Conservation (phyloP, 306 rosid genomes). For the Purshia tridentata region DNA sequence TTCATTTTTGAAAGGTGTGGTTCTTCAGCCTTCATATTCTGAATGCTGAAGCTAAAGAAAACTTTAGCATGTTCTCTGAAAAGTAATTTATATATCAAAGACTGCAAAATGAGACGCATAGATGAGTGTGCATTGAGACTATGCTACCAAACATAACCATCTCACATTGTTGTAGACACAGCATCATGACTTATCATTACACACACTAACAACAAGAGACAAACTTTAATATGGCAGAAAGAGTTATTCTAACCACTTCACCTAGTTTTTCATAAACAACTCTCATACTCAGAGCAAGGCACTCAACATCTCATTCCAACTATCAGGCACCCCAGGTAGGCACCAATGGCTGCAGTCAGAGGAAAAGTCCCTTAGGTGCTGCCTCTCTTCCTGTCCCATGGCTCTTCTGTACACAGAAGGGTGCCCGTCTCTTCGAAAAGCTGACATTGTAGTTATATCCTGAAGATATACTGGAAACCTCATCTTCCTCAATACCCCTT, state of each 20-base stretch:
- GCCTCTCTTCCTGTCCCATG: slow-evolving; percentile 55
- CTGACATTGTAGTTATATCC: slow-evolving; percentile 78
- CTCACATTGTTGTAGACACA: slow-evolving; percentile 10
- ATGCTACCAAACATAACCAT: slow-evolving; percentile 20
- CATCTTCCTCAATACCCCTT: slow-evolving; percentile 74
- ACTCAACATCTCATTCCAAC: slow-evolving; percentile 87
- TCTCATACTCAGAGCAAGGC: slow-evolving; percentile 51
- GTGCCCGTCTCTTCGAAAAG: slow-evolving; percentile 85
- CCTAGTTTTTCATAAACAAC: slow-evolving; percentile 23
- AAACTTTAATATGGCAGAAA: slow-evolving; percentile 27
- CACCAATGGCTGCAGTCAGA: slow-evolving; percentile 99
- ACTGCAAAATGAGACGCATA: not conserved
- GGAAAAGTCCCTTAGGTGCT: slow-evolving; percentile 53
- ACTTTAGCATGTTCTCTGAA: not conserved
- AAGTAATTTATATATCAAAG: not conserved
- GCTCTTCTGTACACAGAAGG: slow-evolving; percentile 77
- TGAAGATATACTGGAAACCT: slow-evolving; percentile 87
- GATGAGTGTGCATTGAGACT: not conserved
- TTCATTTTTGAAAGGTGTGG: slow-evolving; percentile 7
- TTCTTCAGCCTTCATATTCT: slow-evolving; percentile 8
- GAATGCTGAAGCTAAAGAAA: slow-evolving; percentile 4
- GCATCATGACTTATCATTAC: slow-evolving; percentile 23
- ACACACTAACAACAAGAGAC: slow-evolving; percentile 30
- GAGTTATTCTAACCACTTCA: slow-evolving; percentile 36
- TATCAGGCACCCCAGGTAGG: slow-evolving; percentile 97